Evolutionary conservation across 495 filamentous ascomycete species (phyloP), one percentile per base, ranked within the genome.

Genomic region (Aspergillus cristatus): DNA sequence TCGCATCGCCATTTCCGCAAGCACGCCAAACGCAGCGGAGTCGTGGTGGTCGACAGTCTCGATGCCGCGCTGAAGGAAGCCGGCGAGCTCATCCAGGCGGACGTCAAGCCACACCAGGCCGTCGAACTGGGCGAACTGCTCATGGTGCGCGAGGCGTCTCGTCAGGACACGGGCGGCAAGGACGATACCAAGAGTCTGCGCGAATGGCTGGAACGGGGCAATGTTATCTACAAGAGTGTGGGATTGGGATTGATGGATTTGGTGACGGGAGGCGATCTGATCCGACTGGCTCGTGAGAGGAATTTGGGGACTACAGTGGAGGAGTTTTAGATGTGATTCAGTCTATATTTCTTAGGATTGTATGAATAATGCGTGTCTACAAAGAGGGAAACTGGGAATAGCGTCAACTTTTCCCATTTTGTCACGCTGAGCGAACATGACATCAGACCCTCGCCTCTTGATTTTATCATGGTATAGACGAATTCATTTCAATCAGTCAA

Each of bases 41-140:
- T 82, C 1, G 67, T 91, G 20, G 67, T 95, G 3, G 90, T 96
- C 8, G 90, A 97, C 54, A 86, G 79, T 22, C 60, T 86, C 0
- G 76, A 83, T 13, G 82, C 78, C 3, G 86, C 84, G 38, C 48
- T 96, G 43, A 76, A 79, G 48, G 87, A 96, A 51, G 83, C 90
- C 0, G 91, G 91, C 4, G 91, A 98, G 66, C 64, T 98, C 37
- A 81, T 90, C 18, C 76, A 86, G 48, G 85, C 85, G 0, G 83
- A 74, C 0, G 58, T 97, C 18, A 60, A 64, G 29, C 70, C 80
- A 0, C 68, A 75, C 18, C 79, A 94, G 49, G 65, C 95, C 14
- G 82, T 94, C 6, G 89, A 98, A 69, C 63, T 88, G 6, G 88
- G 89, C 3, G 86, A 94, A 53, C 55, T 95, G 33, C 66, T 90